Conservation (phyloP, 2,329 filamentous ascomycete species). For the Fusarium camptoceras region DNA sequence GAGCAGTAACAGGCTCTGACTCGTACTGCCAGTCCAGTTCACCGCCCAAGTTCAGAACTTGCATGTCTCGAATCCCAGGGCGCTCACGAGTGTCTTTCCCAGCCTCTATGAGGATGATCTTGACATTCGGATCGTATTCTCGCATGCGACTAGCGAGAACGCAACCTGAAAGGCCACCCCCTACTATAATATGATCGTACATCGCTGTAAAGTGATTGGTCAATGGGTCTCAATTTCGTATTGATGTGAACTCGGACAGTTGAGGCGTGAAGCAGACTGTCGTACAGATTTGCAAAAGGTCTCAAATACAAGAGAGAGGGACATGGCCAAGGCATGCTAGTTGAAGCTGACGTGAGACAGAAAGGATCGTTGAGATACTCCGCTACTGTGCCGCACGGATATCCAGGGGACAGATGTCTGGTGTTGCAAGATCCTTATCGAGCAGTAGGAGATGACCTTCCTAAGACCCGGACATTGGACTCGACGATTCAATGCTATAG, state of each 20-base stretch:
- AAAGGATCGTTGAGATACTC: background rate
- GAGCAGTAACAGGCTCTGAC: slow-evolving; percentile 47
- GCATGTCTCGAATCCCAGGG: slow-evolving; percentile 34
- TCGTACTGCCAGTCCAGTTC: slow-evolving; percentile 53
- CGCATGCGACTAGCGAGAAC: slow-evolving; percentile 50
- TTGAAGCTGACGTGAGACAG: slow-evolving; percentile 9
- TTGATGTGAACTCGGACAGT: accelerated
- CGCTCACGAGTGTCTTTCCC: slow-evolving; percentile 46
- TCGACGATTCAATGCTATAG: background rate
- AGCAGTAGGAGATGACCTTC: background rate
- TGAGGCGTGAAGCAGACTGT: background rate
- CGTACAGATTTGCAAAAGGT: background rate
- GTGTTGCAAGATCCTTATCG: background rate
- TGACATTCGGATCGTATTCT: slow-evolving; percentile 35
- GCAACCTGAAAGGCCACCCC: slow-evolving; percentile 50
- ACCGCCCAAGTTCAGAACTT: slow-evolving; percentile 45
- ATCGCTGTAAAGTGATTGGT: background rate
- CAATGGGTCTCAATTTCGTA: accelerated
- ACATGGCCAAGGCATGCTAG: background rate
- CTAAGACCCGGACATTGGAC: background rate
- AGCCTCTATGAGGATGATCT: slow-evolving; percentile 55
- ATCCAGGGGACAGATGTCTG: background rate
- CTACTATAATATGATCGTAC: slow-evolving; percentile 49
- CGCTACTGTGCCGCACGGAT: background rate
- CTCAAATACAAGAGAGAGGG: background rate